These are phyloP conservation scores for Barbarea vulgaris DNA, from an alignment of 345 rosid species.

Conservation along the genomic window DNA sequence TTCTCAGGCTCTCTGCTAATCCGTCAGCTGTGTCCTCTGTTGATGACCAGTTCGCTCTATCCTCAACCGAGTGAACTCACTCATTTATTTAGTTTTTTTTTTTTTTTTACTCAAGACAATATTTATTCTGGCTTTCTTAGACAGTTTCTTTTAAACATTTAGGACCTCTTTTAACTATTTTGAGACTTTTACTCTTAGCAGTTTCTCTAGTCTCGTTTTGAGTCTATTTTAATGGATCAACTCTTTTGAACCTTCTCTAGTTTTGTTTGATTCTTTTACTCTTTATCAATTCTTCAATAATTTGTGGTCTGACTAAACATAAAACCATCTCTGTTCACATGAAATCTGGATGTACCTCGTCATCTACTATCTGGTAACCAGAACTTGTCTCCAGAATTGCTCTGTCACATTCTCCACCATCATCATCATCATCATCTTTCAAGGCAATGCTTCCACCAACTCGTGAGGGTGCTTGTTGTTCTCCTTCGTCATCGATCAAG, in stretches of 20 bases:
- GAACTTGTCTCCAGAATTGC: slow-evolving; percentile 33
- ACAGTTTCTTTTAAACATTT: neutral
- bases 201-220: neutral
- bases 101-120: neutral
- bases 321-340: slow-evolving; percentile 22
- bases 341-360: slow-evolving; percentile 76
- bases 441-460: neutral
- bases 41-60: slow-evolving; percentile 45
- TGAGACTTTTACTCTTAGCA: neutral
- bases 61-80: slow-evolving; percentile 29
- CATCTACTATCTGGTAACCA: slow-evolving; percentile 54
- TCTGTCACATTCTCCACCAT: slow-evolving; percentile 4
- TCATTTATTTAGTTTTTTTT: neutral
- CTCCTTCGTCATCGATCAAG: slow-evolving; percentile 41
- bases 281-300: neutral
- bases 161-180: slow-evolving; percentile 16
- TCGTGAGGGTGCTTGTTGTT: neutral
- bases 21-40: slow-evolving; percentile 32
- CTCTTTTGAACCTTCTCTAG: neutral
- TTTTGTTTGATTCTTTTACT: neutral
- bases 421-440: slow-evolving; percentile 32
- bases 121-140: slow-evolving; percentile 19
- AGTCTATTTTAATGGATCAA: neutral
- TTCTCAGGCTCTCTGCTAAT: slow-evolving; percentile 48
- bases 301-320: neutral